phyloP scores from a whole-genome alignment of 306 rosid genomes.

The Sesbania bispinosa region DNA sequence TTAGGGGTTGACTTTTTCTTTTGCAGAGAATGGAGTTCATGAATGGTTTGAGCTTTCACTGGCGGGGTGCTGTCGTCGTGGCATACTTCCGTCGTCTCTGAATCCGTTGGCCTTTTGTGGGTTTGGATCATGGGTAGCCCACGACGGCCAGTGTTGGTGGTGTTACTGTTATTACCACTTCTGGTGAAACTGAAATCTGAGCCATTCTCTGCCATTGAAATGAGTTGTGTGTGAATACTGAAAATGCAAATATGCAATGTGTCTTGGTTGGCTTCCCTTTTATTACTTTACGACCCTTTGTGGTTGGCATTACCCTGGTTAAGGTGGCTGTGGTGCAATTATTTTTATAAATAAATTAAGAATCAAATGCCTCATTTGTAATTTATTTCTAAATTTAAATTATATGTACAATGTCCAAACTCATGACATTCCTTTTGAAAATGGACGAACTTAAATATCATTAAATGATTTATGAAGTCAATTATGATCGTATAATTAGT shows the following conservation, averaged over 20 bases:
- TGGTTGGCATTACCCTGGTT: not conserved
- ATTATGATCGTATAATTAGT: no score
- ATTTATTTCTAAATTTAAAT: no score
- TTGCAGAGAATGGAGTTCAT: constrained; percentile 80
- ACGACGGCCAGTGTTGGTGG: constrained; percentile 1
- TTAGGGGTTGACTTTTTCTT: constrained; percentile 60
- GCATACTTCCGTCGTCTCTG: constrained; percentile 37
- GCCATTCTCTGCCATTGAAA: constrained; percentile 32
- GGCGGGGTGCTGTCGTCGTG: constrained; percentile 65
- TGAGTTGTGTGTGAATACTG: no score
- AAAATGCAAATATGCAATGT: no score
- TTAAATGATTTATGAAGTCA: no score
- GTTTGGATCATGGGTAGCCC: constrained; percentile 62
- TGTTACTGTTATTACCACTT: not conserved
- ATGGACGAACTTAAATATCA: no score
- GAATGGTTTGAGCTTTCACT: constrained; percentile 62
- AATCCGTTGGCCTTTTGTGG: not conserved
- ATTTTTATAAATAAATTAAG: no score
- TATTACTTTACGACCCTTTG: no score
- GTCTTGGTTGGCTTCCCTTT: no score
- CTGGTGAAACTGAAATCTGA: constrained; percentile 33
- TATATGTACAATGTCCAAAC: no score
- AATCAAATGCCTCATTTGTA: no score
- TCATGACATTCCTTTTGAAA: no score
- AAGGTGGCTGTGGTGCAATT: not conserved